Conservation (phyloP, 2,329 filamentous ascomycete genomes). For the Xylaria polymorpha region DNA sequence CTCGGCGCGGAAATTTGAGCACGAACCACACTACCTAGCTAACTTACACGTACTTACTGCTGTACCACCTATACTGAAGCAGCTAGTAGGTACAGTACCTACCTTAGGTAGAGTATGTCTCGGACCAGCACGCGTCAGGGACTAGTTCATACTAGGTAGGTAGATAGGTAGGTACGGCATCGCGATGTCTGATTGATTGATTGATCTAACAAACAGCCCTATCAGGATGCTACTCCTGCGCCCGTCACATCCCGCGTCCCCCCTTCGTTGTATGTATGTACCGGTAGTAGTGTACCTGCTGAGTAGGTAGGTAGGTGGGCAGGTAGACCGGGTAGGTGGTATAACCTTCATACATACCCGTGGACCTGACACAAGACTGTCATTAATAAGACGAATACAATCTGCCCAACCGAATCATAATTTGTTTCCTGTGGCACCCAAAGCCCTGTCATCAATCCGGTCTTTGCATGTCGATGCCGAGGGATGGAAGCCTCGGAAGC, state of each 20-base stretch:
- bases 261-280: neutral
- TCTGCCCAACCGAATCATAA: neutral
- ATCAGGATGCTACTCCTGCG: neutral
- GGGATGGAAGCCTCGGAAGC: neutral
- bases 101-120: too few relatives aligned
- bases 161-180: conserved; percentile 10
- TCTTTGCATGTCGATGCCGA: neutral
- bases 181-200: neutral
- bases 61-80: neutral
- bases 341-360: too few relatives aligned
- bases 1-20: conserved; percentile 38
- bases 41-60: too few relatives aligned
- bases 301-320: too few relatives aligned
- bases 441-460: neutral
- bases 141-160: conserved; percentile 17
- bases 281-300: too few relatives aligned
- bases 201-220: neutral
- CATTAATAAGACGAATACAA: too few relatives aligned
- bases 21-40: conserved; percentile 25
- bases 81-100: too few relatives aligned
- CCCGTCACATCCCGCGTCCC: neutral
- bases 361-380: too few relatives aligned
- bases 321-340: too few relatives aligned
- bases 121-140: too few relatives aligned
- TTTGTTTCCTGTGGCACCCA: neutral